Conservation (phyloP, 2,329 filamentous ascomycete genomes). For the Tolypocladium guangdongense region DNA sequence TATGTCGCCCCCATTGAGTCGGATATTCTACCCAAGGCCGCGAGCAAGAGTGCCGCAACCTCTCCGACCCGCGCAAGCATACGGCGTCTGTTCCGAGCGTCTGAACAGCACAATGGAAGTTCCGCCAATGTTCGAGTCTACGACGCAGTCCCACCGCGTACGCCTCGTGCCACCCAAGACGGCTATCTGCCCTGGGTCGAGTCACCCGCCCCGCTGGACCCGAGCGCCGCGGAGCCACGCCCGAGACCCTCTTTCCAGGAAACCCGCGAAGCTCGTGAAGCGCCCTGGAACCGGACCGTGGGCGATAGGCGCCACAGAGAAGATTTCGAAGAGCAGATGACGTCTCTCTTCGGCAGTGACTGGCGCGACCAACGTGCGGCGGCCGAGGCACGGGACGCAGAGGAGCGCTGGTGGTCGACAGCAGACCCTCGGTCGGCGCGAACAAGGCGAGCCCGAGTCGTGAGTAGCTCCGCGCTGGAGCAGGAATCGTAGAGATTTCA, state of each 20-base stretch:
- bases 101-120: constrained; percentile 15
- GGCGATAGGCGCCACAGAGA: background rate
- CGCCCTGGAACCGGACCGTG: background rate
- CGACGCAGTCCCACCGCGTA: constrained; percentile 13
- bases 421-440: background rate
- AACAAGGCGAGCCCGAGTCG: background rate
- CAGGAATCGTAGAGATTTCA: background rate
- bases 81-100: constrained; percentile 22
- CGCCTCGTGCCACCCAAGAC: constrained; percentile 7
- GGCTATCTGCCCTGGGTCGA: constrained; percentile 12
- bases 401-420: background rate
- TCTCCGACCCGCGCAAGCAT: constrained; percentile 29
- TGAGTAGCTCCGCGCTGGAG: background rate
- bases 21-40: constrained; percentile 25
- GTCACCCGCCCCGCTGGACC: constrained; percentile 4
- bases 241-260: constrained; percentile 1
- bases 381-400: background rate
- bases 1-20: constrained; percentile 36
- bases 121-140: constrained; percentile 17
- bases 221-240: background rate
- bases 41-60: constrained; percentile 16
- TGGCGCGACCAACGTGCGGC: background rate
- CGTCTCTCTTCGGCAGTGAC: background rate
- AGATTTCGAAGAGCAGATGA: constrained; percentile 1
- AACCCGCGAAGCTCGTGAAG: constrained; percentile 3